phyloP scores from a whole-genome alignment of 805 yeast genomes.

The Spathaspora arborariae region DNA sequence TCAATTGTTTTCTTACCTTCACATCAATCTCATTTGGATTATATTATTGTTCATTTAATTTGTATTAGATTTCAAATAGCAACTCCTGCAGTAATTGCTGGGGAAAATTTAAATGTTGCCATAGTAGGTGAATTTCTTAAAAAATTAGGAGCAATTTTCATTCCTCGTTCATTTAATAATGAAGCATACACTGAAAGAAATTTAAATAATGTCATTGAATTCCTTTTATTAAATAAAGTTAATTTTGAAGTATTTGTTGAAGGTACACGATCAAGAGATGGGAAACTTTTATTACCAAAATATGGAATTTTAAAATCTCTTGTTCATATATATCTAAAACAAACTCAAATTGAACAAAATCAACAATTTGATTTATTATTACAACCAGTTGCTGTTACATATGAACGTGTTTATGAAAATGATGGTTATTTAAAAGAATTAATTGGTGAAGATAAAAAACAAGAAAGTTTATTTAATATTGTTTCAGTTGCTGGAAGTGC shows the following conservation, averaged over 20 bases:
- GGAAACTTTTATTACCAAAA: conserved; percentile 60
- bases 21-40: conserved; percentile 61
- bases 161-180: conserved; percentile 46
- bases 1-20: conserved; percentile 52
- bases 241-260: conserved; percentile 60
- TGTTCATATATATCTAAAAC: conserved; percentile 42
- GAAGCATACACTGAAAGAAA: conserved; percentile 44
- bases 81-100: conserved; percentile 57
- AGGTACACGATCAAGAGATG: conserved; percentile 65
- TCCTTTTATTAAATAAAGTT: conserved; percentile 43
- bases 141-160: conserved; percentile 53
- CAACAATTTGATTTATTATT: conserved; percentile 31
- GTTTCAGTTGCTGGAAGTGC: conserved; percentile 32
- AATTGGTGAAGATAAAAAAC: conserved; percentile 53
- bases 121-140: conserved; percentile 49
- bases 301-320: conserved; percentile 57
- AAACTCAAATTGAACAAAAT: conserved; percentile 20
- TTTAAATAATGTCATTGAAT: conserved; percentile 46
- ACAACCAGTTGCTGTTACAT: conserved; percentile 56
- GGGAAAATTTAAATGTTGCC: conserved; percentile 62
- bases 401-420: conserved; percentile 56
- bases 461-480: conserved; percentile 44
- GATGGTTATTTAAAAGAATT: conserved; percentile 54
- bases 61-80: conserved; percentile 52
- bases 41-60: conserved; percentile 52